These are phyloP conservation scores for Beauveria medogensis DNA, from an alignment of 2,329 filamentous ascomycete species.

Conservation along the genomic window DNA sequence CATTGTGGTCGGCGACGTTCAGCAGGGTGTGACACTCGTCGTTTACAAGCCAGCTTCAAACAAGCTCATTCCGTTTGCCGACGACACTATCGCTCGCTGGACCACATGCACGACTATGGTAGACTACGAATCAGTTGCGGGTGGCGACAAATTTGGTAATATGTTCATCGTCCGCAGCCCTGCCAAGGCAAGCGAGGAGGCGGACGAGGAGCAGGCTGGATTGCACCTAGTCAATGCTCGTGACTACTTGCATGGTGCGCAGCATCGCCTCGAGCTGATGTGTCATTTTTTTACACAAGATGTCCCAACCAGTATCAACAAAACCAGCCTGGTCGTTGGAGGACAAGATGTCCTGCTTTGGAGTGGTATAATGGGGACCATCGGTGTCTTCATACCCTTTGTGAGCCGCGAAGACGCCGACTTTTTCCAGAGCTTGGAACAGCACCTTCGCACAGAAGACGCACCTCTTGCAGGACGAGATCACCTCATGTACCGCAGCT, in stretches of 20 bases:
- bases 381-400: constrained; percentile 91
- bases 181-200: constrained; percentile 75
- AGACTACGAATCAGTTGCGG: constrained; percentile 92
- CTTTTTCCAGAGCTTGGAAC: constrained; percentile 93
- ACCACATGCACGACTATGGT: constrained; percentile 89
- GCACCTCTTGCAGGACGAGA: constrained; percentile 84
- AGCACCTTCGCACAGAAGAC: constrained; percentile 78
- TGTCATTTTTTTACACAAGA: constrained; percentile 88
- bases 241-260: constrained; percentile 80
- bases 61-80: constrained; percentile 83
- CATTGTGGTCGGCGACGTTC: constrained; percentile 85
- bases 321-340: constrained; percentile 82
- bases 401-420: constrained; percentile 87
- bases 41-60: constrained; percentile 93
- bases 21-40: constrained; percentile 84
- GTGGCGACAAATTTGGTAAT: constrained; percentile 97
- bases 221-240: constrained; percentile 87
- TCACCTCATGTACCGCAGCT: constrained; percentile 90
- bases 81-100: constrained; percentile 85
- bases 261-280: constrained; percentile 76
- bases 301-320: constrained; percentile 82
- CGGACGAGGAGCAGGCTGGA: constrained; percentile 85
- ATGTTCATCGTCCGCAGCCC: constrained; percentile 88
- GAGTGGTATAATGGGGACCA: constrained; percentile 88
- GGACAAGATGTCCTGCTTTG: constrained; percentile 88